Percentiles rank a stretch among this genome's conserved stretches.
These are phyloP conservation scores for Ophioceras dolichostomum DNA, from an alignment of 2,329 filamentous ascomycete species.

Conservation along the genomic window DNA sequence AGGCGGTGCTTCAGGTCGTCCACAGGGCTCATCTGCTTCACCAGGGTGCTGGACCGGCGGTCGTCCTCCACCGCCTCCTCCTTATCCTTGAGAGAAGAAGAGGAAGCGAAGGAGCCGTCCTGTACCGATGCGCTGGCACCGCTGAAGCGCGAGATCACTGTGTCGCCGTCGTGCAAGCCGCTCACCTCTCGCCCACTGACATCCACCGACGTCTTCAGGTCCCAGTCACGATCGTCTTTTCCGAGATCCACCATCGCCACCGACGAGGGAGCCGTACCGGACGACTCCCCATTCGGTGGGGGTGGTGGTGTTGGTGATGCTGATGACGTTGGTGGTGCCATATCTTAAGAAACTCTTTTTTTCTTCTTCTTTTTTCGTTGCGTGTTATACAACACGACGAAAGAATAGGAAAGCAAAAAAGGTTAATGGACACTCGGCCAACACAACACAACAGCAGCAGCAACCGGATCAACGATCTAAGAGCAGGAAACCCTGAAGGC, in stretches of 20 bases:
- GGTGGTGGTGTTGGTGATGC: too few species aligned
- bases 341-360: too few species aligned
- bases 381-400: too few species aligned
- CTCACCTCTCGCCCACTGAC: slow-evolving; percentile 16
- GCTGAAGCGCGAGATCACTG: slow-evolving; percentile 7
- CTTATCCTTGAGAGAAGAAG: too few species aligned
- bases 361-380: too few species aligned
- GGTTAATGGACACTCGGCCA: slow-evolving; percentile 1
- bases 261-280: slow-evolving; percentile 17
- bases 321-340: slow-evolving; percentile 2
- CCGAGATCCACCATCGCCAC: slow-evolving; percentile 8
- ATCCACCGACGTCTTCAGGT: slow-evolving; percentile 15
- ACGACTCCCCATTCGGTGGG: slow-evolving; percentile 17
- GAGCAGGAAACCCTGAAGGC: neutral
- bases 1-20: slow-evolving; percentile 22
- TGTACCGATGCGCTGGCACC: too few species aligned
- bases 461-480: neutral
- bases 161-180: too few species aligned
- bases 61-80: too few species aligned
- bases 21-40: slow-evolving; percentile 10
- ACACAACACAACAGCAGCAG: neutral
- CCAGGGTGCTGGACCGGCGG: neutral
- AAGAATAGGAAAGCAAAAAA: too few species aligned
- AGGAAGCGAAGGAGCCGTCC: too few species aligned
- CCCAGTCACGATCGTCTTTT: slow-evolving; percentile 14